Evolutionary conservation across 2,329 filamentous ascomycete species (phyloP).

Genomic region (Aspergillus ochraceoroseus): DNA sequence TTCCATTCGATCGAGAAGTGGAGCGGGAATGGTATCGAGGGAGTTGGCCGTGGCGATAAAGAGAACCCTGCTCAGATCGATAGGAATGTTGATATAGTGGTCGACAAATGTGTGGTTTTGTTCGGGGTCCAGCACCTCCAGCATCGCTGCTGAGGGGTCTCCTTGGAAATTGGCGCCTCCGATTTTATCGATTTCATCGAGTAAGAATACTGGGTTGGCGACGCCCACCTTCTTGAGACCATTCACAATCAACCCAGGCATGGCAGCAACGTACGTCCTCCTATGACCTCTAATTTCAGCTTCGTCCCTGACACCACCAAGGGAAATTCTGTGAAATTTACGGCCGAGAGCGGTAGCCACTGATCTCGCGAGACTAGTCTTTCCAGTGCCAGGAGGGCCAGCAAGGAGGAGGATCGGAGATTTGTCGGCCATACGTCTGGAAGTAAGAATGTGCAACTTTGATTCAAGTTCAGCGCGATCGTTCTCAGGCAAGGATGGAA

Average conservation of each 20-base stretch:
- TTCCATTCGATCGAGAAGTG: slow-evolving; percentile 94
- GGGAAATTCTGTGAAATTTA: slow-evolving; percentile 94
- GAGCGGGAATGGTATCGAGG: slow-evolving; percentile 89
- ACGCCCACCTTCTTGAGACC: slow-evolving; percentile 94
- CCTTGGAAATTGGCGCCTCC: slow-evolving; percentile 87
- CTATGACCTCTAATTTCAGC: slow-evolving; percentile 94
- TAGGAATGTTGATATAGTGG: slow-evolving; percentile 92
- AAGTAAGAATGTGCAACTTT: slow-evolving; percentile 70
- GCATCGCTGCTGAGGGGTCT: slow-evolving; percentile 93
- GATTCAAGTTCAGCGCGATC: slow-evolving; percentile 49
- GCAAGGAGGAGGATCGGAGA: slow-evolving; percentile 92
- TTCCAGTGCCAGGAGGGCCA: slow-evolving; percentile 89
- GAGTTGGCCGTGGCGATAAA: slow-evolving; percentile 97
- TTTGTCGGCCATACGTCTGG: slow-evolving; percentile 84
- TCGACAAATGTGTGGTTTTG: slow-evolving; percentile 94
- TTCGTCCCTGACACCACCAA: slow-evolving; percentile 92
- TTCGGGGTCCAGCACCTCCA: slow-evolving; percentile 94
- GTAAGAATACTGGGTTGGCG: slow-evolving; percentile 86
- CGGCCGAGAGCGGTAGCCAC: slow-evolving; percentile 86
- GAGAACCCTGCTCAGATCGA: slow-evolving; percentile 91
- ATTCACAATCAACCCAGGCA: slow-evolving; percentile 92
- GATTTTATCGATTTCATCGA: slow-evolving; percentile 98
- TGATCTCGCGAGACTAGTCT: slow-evolving; percentile 91
- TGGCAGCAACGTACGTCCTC: slow-evolving; percentile 95
- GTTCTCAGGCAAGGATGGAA: slow-evolving; percentile 46